Conservation (phyloP, 169 alveolate genomes). For the Eimeria tenella region DNA sequence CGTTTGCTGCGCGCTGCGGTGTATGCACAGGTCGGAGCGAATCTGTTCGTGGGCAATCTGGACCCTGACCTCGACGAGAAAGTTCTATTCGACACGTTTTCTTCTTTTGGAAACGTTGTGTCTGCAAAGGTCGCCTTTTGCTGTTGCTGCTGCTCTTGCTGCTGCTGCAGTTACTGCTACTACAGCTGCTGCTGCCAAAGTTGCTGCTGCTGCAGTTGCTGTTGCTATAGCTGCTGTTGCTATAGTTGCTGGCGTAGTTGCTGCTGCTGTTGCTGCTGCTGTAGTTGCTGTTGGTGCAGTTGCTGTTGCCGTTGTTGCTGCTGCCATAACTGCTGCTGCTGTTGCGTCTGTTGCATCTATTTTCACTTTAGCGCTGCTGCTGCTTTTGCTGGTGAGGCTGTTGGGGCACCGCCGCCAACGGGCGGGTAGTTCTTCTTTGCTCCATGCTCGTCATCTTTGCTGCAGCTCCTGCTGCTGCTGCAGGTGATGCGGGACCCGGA, state of each 20-base stretch:
- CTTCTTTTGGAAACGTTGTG: constrained; percentile 97
- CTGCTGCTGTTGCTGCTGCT: no score
- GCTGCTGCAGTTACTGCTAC: no score
- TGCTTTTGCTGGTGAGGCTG: no score
- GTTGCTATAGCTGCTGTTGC: no score
- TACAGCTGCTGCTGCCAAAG: no score
- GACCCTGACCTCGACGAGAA: constrained; percentile 98
- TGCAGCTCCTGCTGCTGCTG: neutral
- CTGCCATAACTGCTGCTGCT: no score
- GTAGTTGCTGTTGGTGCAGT: no score
- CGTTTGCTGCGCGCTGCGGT: neutral
- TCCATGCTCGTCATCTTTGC: neutral
- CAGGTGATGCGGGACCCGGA: constrained; percentile 96
- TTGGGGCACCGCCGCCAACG: neutral
- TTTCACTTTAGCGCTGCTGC: no score
- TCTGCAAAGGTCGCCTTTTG: constrained; percentile 81
- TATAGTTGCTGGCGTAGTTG: no score
- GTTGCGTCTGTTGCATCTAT: no score
- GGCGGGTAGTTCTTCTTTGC: neutral
- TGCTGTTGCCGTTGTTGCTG: no score
- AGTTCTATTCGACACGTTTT: constrained; percentile 96
- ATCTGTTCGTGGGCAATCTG: constrained; percentile 98
- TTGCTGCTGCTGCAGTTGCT: no score
- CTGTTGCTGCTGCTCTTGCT: constrained; percentile 20
- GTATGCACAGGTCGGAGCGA: constrained; percentile 95